Evolutionary conservation across 2,329 filamentous ascomycete genomes (phyloP).

Genomic region (Talaromyces amestolkiae): DNA sequence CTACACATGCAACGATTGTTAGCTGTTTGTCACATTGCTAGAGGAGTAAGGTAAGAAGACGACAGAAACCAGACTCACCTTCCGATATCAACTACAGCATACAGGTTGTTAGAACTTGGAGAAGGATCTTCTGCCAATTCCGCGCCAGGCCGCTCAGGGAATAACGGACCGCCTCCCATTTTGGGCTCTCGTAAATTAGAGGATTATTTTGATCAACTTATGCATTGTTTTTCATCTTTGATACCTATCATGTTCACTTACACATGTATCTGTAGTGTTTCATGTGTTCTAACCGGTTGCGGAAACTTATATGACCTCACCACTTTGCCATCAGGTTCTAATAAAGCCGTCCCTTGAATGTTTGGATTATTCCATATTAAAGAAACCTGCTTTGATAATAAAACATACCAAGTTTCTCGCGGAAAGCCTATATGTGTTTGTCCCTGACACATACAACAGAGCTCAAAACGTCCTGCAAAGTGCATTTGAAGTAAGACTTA

Average conservation of each 20-base stretch:
- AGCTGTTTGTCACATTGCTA: neutral
- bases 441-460: too few species aligned
- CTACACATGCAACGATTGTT: constrained; percentile 33
- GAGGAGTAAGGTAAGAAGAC: too few species aligned
- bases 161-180: constrained; percentile 6
- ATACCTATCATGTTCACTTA: too few species aligned
- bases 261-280: neutral
- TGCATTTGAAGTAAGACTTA: too few species aligned
- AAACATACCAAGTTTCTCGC: too few species aligned
- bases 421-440: too few species aligned
- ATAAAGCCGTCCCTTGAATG: too few species aligned
- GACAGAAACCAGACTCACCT: constrained; percentile 27
- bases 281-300: constrained; percentile 4
- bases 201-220: neutral
- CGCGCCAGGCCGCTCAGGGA: constrained; percentile 2
- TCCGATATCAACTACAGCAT: constrained; percentile 42
- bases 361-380: too few species aligned
- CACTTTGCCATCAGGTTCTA: neutral
- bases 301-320: constrained; percentile 11
- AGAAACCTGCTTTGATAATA: too few species aligned
- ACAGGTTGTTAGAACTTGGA: constrained; percentile 23
- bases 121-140: neutral
- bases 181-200: neutral
- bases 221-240: neutral
- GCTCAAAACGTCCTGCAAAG: too few species aligned